Conservation (phyloP, 2,329 filamentous ascomycete species). For the Camillea tinctor region DNA sequence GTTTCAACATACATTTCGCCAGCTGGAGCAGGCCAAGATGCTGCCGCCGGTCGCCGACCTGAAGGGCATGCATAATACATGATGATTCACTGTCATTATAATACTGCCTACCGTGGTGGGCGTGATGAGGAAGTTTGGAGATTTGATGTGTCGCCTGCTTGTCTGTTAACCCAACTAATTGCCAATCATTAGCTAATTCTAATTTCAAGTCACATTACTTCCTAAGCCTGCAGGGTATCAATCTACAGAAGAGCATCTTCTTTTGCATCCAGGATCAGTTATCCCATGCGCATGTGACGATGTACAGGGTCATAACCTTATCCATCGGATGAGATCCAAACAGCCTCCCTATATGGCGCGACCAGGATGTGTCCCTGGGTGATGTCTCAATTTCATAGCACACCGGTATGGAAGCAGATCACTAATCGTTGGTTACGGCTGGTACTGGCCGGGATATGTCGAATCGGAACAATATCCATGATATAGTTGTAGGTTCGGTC, state of each 20-base stretch:
- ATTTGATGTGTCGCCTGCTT: background rate
- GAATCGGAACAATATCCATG: background rate
- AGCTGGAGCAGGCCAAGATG: conserved; percentile 27
- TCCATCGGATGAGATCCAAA: background rate
- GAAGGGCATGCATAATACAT: conserved; percentile 3
- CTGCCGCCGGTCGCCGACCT: conserved; percentile 15
- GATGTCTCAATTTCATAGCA: background rate
- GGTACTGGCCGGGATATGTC: background rate
- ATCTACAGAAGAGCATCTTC: background rate
- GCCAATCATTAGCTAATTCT: background rate
- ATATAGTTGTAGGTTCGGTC: background rate
- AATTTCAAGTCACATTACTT: background rate
- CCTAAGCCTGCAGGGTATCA: background rate
- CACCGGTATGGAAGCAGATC: background rate
- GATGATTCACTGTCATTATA: background rate
- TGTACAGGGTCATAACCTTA: background rate
- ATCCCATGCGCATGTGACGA: background rate
- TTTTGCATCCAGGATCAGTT: background rate
- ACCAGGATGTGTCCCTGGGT: background rate
- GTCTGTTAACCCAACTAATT: background rate
- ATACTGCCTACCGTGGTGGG: background rate
- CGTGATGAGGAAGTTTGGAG: background rate
- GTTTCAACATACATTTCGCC: conserved; percentile 24
- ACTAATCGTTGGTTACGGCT: background rate
- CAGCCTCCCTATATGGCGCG: background rate